Percentiles rank a stretch among this genome's conserved stretches.
phyloP scores from a whole-genome alignment of 2,329 filamentous ascomycete species.

The Neospermospora avenae region DNA sequence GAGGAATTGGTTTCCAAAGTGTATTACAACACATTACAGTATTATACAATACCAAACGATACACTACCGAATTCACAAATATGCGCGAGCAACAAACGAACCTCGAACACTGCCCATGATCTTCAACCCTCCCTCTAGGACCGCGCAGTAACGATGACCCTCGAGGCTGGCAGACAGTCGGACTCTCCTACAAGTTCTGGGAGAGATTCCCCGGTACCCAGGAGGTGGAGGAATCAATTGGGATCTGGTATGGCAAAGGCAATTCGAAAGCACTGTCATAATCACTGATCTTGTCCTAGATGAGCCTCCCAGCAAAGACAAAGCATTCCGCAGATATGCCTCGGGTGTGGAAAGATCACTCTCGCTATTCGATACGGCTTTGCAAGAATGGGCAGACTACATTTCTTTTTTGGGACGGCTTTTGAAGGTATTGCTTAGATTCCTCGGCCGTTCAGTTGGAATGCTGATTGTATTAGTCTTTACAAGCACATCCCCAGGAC shows the following conservation, averaged over 20 bases:
- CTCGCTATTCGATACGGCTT: conserved; percentile 82
- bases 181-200: conserved; percentile 81
- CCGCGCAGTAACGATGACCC: conserved; percentile 50
- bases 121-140: not conserved
- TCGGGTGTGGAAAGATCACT: conserved; percentile 83
- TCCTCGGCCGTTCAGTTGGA: conserved; percentile 4
- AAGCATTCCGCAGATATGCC: conserved; percentile 82
- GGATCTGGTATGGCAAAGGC: conserved; percentile 62
- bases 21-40: too few species aligned
- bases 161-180: conserved; percentile 59
- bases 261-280: not conserved
- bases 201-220: conserved; percentile 69
- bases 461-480: conserved; percentile 54
- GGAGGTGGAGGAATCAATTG: conserved; percentile 73
- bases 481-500: conserved; percentile 79
- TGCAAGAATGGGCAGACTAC: conserved; percentile 99
- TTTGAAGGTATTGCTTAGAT: conserved; percentile 63
- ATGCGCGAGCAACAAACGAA: not conserved
- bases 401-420: conserved; percentile 93
- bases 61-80: not conserved
- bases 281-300: conserved; percentile 39
- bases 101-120: conserved; percentile 27
- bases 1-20: not conserved
- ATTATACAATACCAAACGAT: not conserved
- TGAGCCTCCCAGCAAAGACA: conserved; percentile 56